Evolutionary conservation across 805 yeast genomes (phyloP), one percentile per base, ranked within the genome.

Genomic region (Saturnispora dispora): DNA sequence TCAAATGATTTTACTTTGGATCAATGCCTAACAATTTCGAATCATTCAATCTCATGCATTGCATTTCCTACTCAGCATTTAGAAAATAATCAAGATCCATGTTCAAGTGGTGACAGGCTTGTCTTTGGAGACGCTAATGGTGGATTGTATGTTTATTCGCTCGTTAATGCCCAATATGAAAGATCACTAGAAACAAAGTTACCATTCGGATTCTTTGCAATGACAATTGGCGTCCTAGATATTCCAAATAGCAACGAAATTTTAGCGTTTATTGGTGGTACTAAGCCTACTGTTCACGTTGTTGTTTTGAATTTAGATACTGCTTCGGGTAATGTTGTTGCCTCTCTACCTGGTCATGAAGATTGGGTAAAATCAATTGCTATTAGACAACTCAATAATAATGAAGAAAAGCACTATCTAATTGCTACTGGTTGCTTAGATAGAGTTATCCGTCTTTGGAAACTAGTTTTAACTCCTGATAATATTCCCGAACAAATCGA

Each of bases 341-440:
- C 89, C 1, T 69, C 69, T 8, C 67, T 93, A 33, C 75, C 81
- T 27, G 99, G 99, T 4, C 99, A 93, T 64, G 99, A 93, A 67
- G 96, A 90, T 66, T 93, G 99, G 99, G 78, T 93, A 47, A 85
- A 85, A 62, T 75, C 88, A 13, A 67, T 93, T 30, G 75, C 81
- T 1, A 79, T 88, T 61, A 79, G 76, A 36, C 66, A 74, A 52
- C 69, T 70, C 39, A 39, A 47, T 9, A 20, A 28, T 22, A 43
- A 37, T 20, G 48, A 46, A 23, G 72, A 71, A 6, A 78, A 75
- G 22, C 81, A 79, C 53, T 79, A 75, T 58, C 63, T 87, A 2
- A 70, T 93, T 27, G 98, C 98, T 5, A 79, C 86, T 51, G 98
- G 96, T 0, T 84, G 96, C 1, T 96, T 93, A 63, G 99, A 93